Conservation (phyloP, 2,329 filamentous ascomycete genomes). For the Penicillium sp. region DNA sequence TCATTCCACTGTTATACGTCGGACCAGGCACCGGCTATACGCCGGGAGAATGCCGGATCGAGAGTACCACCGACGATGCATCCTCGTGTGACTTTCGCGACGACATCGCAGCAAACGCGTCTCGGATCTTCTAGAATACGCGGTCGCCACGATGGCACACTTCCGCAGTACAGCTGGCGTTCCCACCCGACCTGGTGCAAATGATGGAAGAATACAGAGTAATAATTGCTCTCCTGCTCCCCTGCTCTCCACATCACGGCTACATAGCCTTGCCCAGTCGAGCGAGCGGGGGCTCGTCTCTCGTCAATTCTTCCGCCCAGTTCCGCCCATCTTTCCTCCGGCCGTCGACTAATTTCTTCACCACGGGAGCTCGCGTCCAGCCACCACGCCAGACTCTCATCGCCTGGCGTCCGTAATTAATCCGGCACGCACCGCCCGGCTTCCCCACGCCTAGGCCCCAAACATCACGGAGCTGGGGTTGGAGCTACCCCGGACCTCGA, state of each 20-base stretch:
- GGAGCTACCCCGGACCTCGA: not conserved
- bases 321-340: not conserved
- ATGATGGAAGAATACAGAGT: too few relatives aligned
- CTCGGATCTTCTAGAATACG: not conserved
- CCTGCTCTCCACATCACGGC: not conserved
- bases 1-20: not conserved
- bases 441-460: constrained; percentile 17
- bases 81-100: too few relatives aligned
- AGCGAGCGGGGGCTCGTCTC: not conserved
- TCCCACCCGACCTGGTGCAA: too few relatives aligned
- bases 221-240: too few relatives aligned
- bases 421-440: not conserved
- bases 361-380: too few relatives aligned
- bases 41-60: not conserved
- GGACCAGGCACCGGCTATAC: not conserved
- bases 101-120: not conserved
- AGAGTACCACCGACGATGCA: too few relatives aligned
- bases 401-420: constrained; percentile 2
- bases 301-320: not conserved
- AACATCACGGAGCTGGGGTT: constrained; percentile 19
- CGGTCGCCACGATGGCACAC: too few relatives aligned
- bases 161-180: too few relatives aligned
- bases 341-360: too few relatives aligned
- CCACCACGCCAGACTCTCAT: not conserved
- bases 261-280: not conserved